Base-by-base conservation (phyloP, 129 eudicot genomes). In the Erigeron canadensis region DNA sequence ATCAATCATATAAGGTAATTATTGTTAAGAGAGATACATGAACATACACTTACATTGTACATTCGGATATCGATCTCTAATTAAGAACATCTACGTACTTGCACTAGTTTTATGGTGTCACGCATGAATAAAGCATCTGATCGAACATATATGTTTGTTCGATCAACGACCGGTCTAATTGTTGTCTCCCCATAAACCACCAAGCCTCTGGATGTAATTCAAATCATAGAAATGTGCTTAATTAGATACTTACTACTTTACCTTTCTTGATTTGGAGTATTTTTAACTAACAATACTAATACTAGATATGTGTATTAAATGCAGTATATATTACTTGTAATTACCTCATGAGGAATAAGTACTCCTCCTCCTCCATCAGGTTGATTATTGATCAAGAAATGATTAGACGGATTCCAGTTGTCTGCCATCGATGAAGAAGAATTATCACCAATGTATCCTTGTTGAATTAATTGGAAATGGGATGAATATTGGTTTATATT, bases 311-410 rank as follows among this genome's bases (percentile, higher is more conserved):
- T 54, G 11, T 46, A 45, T 55, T 61, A 13, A 5, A 21, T 45
- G 38, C 17, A 60, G 6, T 51, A 78, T n/a, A n/a, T n/a, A n/a
- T n/a, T n/a, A n/a, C n/a, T n/a, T n/a, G n/a, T n/a, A n/a, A n/a
- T 53, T 79, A 85, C 90, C 87, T 77, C 81, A 4, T 71, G 77
- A 42, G 65, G 65, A 75, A n/a, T n/a, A n/a, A 45, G 68, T 74
- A 45, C 75, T 60, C 62, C 53, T 28, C 34, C 75, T 60, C 62
- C 53, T 28, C 34, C 34, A 19, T 22, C 40, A 34, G 63, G 81
- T 11, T 79, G 86, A 79, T 78, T 59, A 40, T 38, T 78, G 76
- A 56, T 75, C 69, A 63, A 11, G 34, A 40, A 48, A n/a, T n/a
- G n/a, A n/a, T n/a, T n/a, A 50, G 81, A 83, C 16, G 82, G 73